Conservation (phyloP, 352 stramenopile genomes). For the Phytophthora sansomeana region DNA sequence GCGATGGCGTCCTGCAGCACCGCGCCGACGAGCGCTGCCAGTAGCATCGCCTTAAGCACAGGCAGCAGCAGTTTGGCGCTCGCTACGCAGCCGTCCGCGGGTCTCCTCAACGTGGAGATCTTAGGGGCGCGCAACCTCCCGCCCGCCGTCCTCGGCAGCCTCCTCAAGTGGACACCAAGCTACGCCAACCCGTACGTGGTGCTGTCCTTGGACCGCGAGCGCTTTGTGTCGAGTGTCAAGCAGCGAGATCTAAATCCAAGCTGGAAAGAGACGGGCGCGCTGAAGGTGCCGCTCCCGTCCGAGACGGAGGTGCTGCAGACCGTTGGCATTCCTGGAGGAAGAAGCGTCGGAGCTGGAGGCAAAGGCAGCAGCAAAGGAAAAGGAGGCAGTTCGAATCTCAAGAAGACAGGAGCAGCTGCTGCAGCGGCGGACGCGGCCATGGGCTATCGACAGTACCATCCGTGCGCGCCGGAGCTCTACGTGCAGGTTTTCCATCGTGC, state of each 20-base stretch:
- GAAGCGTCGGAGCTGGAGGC: slow-evolving; percentile 16
- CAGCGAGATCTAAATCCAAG: slow-evolving; percentile 62
- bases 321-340: slow-evolving; percentile 33
- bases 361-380: slow-evolving; percentile 23
- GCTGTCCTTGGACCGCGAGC: slow-evolving; percentile 58
- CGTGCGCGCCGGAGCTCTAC: slow-evolving; percentile 64
- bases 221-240: slow-evolving; percentile 63
- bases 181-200: slow-evolving; percentile 77
- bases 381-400: slow-evolving; percentile 2
- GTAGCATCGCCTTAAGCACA: background rate
- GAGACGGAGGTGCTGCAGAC: slow-evolving; percentile 69
- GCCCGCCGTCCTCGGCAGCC: slow-evolving; percentile 64
- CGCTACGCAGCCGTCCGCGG: slow-evolving; percentile 28
- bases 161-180: slow-evolving; percentile 75
- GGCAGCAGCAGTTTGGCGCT: slow-evolving; percentile 11
- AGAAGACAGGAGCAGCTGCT: slow-evolving; percentile 35
- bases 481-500: slow-evolving; percentile 69
- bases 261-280: slow-evolving; percentile 68
- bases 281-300: slow-evolving; percentile 62
- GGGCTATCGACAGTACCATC: slow-evolving; percentile 50
- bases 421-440: slow-evolving; percentile 23
- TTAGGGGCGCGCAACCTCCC: slow-evolving; percentile 63
- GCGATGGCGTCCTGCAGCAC: slow-evolving; percentile 49
- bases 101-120: slow-evolving; percentile 66
- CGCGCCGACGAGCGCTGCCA: slow-evolving; percentile 15